A percentile compares a stretch with the other conserved stretches of the same genome.
Evolutionary conservation across 495 filamentous ascomycete genomes (phyloP).

Genomic region (Beverwykella pulmonaria): DNA sequence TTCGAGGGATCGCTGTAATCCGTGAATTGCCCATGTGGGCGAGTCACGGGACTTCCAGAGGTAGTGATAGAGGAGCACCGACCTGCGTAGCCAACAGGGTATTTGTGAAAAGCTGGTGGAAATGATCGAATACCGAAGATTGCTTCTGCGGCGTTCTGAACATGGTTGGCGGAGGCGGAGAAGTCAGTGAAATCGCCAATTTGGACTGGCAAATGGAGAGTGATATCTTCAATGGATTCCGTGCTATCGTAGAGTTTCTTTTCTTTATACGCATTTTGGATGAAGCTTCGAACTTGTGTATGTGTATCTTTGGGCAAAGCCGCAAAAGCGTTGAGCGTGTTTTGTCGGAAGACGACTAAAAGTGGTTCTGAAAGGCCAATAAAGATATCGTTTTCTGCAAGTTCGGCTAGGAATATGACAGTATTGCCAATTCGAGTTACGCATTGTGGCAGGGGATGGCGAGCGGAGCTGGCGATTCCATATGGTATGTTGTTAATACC

Average conservation of each 20-base stretch:
- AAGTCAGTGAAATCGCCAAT: slow-evolving; percentile 45
- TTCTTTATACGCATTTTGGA: slow-evolving; percentile 12
- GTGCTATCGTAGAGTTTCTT: neutral
- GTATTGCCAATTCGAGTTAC: slow-evolving; percentile 16
- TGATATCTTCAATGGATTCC: slow-evolving; percentile 19
- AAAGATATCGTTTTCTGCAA: neutral
- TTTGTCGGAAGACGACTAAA: neutral
- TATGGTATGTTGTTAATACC: slow-evolving; percentile 25
- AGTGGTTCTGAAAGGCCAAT: neutral
- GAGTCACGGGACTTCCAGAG: slow-evolving; percentile 64
- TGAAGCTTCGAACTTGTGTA: slow-evolving; percentile 7
- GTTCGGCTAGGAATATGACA: slow-evolving; percentile 15
- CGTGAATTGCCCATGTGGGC: slow-evolving; percentile 39
- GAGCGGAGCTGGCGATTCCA: slow-evolving; percentile 18
- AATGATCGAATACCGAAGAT: slow-evolving; percentile 34
- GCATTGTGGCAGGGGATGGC: slow-evolving; percentile 7
- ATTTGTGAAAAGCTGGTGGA: slow-evolving; percentile 37
- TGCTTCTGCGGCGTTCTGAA: slow-evolving; percentile 33
- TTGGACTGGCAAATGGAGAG: slow-evolving; percentile 38
- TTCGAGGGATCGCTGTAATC: slow-evolving; percentile 20
- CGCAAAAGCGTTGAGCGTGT: slow-evolving; percentile 28
- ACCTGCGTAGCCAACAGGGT: slow-evolving; percentile 62
- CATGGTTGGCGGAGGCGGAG: slow-evolving; percentile 35
- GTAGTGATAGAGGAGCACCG: slow-evolving; percentile 77
- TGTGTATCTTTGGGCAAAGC: slow-evolving; percentile 26